Conservation (phyloP, 192 early-diverging fungal genomes). For the Gonapodya sp. region DNA sequence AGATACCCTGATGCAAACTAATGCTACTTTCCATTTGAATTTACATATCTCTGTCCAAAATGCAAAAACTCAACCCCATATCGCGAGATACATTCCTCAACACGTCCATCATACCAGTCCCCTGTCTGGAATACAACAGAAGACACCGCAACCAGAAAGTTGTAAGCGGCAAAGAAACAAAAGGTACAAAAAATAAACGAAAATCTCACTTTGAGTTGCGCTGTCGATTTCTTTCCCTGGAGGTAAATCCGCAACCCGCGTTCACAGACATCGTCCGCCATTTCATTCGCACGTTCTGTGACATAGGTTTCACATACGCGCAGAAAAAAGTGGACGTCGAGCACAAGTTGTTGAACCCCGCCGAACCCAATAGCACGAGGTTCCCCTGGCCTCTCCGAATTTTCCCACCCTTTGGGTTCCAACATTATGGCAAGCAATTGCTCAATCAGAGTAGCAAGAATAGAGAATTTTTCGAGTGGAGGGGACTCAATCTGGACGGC, state of each 20-base stretch:
- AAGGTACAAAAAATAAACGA: background rate
- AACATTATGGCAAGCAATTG: background rate
- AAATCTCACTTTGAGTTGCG: background rate
- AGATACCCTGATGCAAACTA: no score
- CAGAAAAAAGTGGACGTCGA: constrained; percentile 4
- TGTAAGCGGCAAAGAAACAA: no score
- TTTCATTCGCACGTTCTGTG: background rate
- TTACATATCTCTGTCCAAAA: background rate
- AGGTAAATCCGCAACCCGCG: background rate
- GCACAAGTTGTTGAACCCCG: constrained; percentile 9
- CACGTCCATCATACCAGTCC: background rate
- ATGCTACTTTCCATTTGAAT: background rate
- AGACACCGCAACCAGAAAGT: no score
- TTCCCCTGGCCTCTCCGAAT: background rate
- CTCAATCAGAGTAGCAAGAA: background rate
- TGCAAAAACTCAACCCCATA: background rate
- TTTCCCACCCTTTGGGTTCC: background rate
- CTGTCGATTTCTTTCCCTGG: background rate
- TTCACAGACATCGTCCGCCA: constrained; percentile 3
- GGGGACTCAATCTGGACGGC: background rate
- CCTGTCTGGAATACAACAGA: background rate
- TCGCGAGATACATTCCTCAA: background rate
- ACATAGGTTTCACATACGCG: background rate
- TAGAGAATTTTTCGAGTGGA: background rate
- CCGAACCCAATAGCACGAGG: background rate